phyloP scores from a whole-genome alignment of 2,329 filamentous ascomycete species.

The Parasarocladium wereldwijsianum region DNA sequence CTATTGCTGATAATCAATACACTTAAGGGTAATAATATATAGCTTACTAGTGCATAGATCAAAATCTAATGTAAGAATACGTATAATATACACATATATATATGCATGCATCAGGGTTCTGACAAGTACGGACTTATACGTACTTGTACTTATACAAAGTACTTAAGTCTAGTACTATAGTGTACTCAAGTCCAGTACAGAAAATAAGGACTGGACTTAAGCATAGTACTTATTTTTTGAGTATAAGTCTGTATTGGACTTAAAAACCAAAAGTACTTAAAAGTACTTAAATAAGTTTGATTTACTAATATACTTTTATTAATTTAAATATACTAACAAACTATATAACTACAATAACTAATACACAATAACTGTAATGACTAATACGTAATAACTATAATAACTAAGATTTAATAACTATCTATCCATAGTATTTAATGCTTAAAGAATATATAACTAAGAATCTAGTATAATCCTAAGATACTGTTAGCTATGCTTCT shows the following conservation, averaged over 20 bases:
- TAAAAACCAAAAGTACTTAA: no score
- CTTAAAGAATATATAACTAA: neutral
- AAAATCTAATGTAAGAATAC: no score
- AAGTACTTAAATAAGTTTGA: neutral
- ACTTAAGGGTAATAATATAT: no score
- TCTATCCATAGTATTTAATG: neutral
- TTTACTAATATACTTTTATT: neutral
- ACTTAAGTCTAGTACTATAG: neutral
- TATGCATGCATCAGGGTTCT: no score
- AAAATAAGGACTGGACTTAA: neutral
- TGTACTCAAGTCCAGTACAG: neutral
- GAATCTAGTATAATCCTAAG: neutral
- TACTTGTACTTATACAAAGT: neutral
- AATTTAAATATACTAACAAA: neutral
- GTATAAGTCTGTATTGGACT: conserved; percentile 1
- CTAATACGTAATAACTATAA: neutral
- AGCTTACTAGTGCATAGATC: no score
- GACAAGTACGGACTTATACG: no score
- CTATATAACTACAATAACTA: no score
- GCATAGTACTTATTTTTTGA: no score
- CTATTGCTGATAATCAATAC: no score
- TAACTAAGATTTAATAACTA: neutral
- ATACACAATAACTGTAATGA: no score
- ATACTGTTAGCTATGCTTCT: neutral
- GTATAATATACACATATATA: no score